Conservation (phyloP, 176 grass and related monocot species). For the Musa troglodytarum region DNA sequence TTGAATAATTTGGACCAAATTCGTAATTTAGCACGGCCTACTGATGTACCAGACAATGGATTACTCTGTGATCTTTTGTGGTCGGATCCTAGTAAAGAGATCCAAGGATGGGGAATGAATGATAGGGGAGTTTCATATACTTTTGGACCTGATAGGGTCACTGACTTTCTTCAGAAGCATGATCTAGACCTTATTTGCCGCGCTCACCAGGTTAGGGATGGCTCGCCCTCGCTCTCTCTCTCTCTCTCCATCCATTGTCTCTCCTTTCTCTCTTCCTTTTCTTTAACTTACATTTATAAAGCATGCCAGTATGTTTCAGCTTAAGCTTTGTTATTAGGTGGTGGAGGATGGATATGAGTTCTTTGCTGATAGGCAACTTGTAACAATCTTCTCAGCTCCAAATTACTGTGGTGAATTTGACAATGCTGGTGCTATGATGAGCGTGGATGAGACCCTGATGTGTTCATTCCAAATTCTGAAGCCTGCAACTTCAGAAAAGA, state of each 20-base stretch:
- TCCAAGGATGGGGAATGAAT: conserved; percentile 7
- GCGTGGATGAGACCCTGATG: conserved; percentile 6
- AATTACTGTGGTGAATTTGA: conserved; percentile 14
- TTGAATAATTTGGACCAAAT: conserved; percentile 6
- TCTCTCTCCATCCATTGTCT: no score
- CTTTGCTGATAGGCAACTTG: conserved; percentile 9
- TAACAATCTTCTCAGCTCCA: conserved; percentile 8
- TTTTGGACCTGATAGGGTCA: not conserved
- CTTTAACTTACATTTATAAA: not conserved
- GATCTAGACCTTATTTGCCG: conserved; percentile 7
- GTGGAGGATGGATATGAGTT: conserved; percentile 9
- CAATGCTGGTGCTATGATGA: conserved; percentile 13
- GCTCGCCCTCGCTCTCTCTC: not conserved
- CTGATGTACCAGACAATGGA: conserved; percentile 5
- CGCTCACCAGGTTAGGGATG: conserved; percentile 5
- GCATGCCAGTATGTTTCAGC: not conserved
- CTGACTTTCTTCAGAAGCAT: not conserved
- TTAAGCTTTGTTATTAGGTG: conserved; percentile 2
- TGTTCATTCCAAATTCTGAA: conserved; percentile 10
- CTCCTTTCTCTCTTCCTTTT: not conserved
- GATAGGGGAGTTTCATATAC: conserved; percentile 6
- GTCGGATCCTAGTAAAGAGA: conserved; percentile 2
- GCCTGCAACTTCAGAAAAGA: conserved; percentile 6
- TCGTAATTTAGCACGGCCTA: not conserved
- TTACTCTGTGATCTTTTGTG: conserved; percentile 1